These are phyloP conservation scores for Vanrija sp. DNA, from an alignment of 1,284 basidiomycete species.

Conservation along the genomic window DNA sequence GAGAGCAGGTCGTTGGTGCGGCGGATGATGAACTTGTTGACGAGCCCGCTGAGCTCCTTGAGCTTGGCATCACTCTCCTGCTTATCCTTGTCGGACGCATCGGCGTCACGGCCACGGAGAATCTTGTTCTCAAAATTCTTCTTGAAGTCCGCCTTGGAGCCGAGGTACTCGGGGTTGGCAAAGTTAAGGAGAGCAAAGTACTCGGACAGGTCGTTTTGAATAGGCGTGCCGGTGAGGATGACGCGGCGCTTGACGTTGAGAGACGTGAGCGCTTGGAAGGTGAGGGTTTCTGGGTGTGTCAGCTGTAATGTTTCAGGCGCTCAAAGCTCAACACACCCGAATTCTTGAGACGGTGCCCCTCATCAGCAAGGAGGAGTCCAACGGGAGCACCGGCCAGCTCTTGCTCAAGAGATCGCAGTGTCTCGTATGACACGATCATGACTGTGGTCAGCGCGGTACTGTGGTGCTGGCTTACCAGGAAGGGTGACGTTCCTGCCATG, in stretches of 20 bases:
- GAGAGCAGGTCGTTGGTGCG: constrained; percentile 95
- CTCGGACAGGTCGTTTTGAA: constrained; percentile 94
- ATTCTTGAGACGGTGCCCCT: constrained; percentile 97
- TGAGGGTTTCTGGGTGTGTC: constrained; percentile 64
- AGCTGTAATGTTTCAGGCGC: background rate
- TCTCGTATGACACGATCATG: constrained; percentile 99
- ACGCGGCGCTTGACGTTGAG: constrained; percentile 91
- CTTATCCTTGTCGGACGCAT: constrained; percentile 79
- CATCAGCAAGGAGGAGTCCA: constrained; percentile 89
- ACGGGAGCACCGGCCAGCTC: constrained; percentile 76
- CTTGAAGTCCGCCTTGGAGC: constrained; percentile 85
- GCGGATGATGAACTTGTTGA: constrained; percentile 95
- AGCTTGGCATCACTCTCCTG: constrained; percentile 83
- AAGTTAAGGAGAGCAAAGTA: constrained; percentile 96
- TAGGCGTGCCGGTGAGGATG: constrained; percentile 93
- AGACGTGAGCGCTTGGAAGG: constrained; percentile 78
- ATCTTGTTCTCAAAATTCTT: constrained; percentile 96
- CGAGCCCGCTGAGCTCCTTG: constrained; percentile 84
- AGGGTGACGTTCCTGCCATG: constrained; percentile 80
- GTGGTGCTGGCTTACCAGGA: constrained; percentile 60
- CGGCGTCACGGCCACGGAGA: constrained; percentile 86
- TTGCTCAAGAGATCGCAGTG: constrained; percentile 73
- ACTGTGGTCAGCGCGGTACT: constrained; percentile 55
- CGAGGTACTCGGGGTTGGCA: constrained; percentile 93
- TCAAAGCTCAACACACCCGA: constrained; percentile 58